phyloP scores from a whole-genome alignment of 768 basidiomycete genomes.

The Pleurotus tuoliensis region DNA sequence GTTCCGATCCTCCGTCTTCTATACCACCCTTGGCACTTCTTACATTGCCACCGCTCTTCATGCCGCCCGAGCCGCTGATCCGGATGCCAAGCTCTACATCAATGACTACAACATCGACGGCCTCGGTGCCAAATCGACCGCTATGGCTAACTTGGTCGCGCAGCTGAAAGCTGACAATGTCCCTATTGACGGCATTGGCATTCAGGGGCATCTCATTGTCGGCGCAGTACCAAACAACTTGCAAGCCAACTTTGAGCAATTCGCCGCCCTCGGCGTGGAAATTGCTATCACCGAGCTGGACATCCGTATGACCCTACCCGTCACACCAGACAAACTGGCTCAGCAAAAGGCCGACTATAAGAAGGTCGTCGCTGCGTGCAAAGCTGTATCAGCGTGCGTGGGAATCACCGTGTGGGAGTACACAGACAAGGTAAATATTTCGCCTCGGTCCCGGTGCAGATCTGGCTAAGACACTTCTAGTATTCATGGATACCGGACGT shows the following conservation, averaged over 20 bases:
- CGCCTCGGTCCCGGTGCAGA: neutral
- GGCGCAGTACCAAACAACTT: conserved; percentile 34
- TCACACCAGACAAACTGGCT: conserved; percentile 25
- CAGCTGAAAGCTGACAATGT: conserved; percentile 29
- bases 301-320: conserved; percentile 38
- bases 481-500: conserved; percentile 23
- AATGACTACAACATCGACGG: conserved; percentile 17
- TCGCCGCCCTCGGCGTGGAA: conserved; percentile 44
- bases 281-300: conserved; percentile 49
- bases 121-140: conserved; percentile 34
- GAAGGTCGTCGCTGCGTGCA: conserved; percentile 37
- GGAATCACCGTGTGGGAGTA: conserved; percentile 23
- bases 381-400: conserved; percentile 18
- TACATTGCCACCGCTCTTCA: conserved; percentile 39
- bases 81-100: conserved; percentile 10
- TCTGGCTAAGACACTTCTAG: conserved; percentile 1
- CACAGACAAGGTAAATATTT: conserved; percentile 18
- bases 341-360: conserved; percentile 41
- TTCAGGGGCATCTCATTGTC: conserved; percentile 42
- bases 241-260: conserved; percentile 30
- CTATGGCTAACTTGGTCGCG: conserved; percentile 36
- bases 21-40: conserved; percentile 29
- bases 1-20: conserved; percentile 39
- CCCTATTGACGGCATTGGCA: conserved; percentile 44
- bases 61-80: conserved; percentile 26